These are phyloP conservation scores for Colletotrichum agaves DNA, from an alignment of 2,329 filamentous ascomycete species.

Conservation along the genomic window DNA sequence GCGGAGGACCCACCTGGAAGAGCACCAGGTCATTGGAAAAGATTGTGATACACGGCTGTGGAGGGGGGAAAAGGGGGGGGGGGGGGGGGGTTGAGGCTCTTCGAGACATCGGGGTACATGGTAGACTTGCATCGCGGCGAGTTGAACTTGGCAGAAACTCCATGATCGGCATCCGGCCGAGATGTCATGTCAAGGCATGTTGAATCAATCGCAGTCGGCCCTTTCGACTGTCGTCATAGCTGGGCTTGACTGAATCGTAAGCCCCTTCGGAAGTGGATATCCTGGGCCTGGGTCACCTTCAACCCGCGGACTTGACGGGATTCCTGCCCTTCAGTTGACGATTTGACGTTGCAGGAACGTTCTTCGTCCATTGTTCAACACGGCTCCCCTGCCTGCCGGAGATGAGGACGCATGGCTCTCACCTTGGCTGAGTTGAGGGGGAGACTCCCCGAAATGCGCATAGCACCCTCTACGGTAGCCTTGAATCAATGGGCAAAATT, in stretches of 20 bases:
- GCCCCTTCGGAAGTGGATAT: slow-evolving; percentile 23
- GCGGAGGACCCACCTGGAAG: slow-evolving; percentile 25
- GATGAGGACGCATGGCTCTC: slow-evolving; percentile 31
- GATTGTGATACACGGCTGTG: slow-evolving; percentile 35
- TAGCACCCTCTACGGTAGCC: neutral
- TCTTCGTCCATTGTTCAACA: neutral
- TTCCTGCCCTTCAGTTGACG: slow-evolving; percentile 14
- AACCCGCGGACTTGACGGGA: slow-evolving; percentile 21
- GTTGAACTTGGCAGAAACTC: slow-evolving; percentile 34
- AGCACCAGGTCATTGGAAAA: slow-evolving; percentile 18
- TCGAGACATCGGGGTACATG: neutral
- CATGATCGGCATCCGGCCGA: slow-evolving; percentile 36
- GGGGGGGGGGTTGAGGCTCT: slow-evolving; percentile 27
- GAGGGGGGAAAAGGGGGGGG: no score
- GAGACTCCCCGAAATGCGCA: neutral
- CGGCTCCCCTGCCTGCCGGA: slow-evolving; percentile 35
- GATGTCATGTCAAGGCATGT: slow-evolving; percentile 24
- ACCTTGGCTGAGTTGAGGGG: slow-evolving; percentile 12
- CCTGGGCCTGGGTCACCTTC: slow-evolving; percentile 34
- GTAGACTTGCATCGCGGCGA: slow-evolving; percentile 6
- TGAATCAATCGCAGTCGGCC: slow-evolving; percentile 30
- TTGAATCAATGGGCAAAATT: neutral
- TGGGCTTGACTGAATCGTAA: slow-evolving; percentile 28
- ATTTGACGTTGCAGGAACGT: slow-evolving; percentile 30
- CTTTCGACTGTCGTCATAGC: slow-evolving; percentile 30